Percentiles rank a stretch among this genome's conserved stretches.
phyloP scores from a whole-genome alignment of 2,329 filamentous ascomycete species.

The Xylariales sp. region DNA sequence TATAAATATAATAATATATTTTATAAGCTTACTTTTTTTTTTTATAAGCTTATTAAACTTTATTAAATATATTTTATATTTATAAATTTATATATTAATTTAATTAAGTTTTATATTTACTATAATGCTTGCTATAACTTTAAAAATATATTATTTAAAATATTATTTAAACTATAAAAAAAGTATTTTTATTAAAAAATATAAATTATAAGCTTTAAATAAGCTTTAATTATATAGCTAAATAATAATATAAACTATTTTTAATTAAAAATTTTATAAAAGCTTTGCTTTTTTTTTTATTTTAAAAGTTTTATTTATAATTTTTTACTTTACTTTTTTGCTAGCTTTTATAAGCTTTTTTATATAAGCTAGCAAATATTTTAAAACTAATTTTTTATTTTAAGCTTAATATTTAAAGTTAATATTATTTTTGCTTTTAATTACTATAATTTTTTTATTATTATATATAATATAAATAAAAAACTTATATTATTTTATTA shows the following conservation, averaged over 20 bases:
- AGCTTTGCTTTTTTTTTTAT: background rate
- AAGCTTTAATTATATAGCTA: conserved; percentile 8
- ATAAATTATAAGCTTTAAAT: conserved; percentile 1
- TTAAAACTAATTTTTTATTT: background rate
- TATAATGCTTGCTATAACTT: no score
- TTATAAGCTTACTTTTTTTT: background rate
- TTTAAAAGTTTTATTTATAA: background rate
- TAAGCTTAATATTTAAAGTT: background rate
- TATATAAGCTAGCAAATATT: background rate
- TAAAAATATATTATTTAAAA: no score
- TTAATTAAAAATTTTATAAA: background rate
- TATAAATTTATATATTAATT: no score
- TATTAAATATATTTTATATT: no score
- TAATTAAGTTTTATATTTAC: no score
- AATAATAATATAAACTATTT: background rate
- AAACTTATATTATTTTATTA: no score
- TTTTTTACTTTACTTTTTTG: background rate
- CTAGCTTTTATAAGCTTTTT: background rate
- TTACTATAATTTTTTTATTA: no score
- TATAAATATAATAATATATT: background rate
- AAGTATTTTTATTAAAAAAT: background rate
- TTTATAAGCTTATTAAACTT: no score
- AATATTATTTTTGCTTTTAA: background rate
- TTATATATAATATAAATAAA: no score
- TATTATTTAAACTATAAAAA: no score